Base-by-base conservation (phyloP, 441 rosid genomes). In the Viola pubescens region DNA sequence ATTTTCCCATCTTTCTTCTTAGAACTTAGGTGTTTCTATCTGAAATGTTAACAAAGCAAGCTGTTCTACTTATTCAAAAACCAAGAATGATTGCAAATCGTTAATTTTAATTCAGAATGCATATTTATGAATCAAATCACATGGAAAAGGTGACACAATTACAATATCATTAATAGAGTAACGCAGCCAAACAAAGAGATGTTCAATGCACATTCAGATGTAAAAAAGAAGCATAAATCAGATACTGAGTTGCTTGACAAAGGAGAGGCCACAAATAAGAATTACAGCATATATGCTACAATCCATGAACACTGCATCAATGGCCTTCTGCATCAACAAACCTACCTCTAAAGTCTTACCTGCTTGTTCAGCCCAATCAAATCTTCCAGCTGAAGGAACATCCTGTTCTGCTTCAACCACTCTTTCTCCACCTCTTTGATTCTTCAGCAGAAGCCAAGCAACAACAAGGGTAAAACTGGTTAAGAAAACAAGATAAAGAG, bases 221-320 rank as follows among this genome's bases (percentile, higher is more conserved):
- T n/a, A 3, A 1, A 54, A 43, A 7, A 26, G 37, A 63, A 54
- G 45, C 37, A 41, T 49, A 52, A 7, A 34, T 51, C 58, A 40
- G 51, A 48, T 40, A 38, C 58, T 43, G 50, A 73, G 46, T 58
- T 59, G 68, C 64, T 62, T 50, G 12, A 75, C 41, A 51, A 89
- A 68, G 66, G 79, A 77, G 40, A 83, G 64, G 59, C 89, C 85
- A 60, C 87, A 82, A 8, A 84, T 68, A 39, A 82, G 70, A 43
- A 81, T 77, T 54, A 81, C 59, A 4, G 81, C 76, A 59, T 87
- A 84, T 9, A 89, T 62, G 63, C 91, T 82, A 66, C 81, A 84
- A 70, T 89, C 95, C 83, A 84, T 82, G 40, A 81, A 45, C 14
- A 80, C 59, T 1, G 95, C 95, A 49, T 89, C 85, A 59, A 84